phyloP scores from a whole-genome alignment of 208 protist species.

The Trichomonas tenax region DNA sequence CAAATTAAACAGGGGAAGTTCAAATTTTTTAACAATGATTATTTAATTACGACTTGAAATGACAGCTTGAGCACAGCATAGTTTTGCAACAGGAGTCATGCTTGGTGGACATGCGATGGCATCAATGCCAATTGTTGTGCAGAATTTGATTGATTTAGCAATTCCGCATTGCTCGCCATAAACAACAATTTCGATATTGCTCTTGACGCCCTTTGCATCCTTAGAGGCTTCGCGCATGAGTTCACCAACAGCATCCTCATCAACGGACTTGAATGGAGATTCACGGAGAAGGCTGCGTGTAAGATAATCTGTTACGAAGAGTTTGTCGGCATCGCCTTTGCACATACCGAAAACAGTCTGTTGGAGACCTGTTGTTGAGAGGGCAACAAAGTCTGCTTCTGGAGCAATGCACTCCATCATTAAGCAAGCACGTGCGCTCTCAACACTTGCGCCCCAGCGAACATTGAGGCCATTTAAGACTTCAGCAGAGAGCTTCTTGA shows the following conservation, averaged over 20 bases:
- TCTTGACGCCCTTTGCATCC: not conserved
- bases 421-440: not conserved
- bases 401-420: not conserved
- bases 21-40: not conserved
- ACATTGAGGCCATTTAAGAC: not conserved
- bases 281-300: not conserved
- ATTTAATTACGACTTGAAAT: not conserved
- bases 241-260: not conserved
- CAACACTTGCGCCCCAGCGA: not conserved
- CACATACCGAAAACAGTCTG: not conserved
- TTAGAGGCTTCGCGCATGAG: not conserved
- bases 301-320: not conserved
- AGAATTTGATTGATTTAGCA: not conserved
- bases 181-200: not conserved
- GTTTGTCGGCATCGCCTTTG: not conserved
- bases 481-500: not conserved
- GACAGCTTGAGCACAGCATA: not conserved
- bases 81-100: not conserved
- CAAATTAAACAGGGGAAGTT: too few species aligned
- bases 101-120: not conserved
- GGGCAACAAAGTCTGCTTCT: not conserved
- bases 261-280: not conserved
- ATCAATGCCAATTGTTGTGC: not conserved
- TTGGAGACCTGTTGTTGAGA: not conserved
- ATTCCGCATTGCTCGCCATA: not conserved